Evolutionary conservation across 352 stramenopile genomes (phyloP).

Genomic region (Sclerospora graminicola): DNA sequence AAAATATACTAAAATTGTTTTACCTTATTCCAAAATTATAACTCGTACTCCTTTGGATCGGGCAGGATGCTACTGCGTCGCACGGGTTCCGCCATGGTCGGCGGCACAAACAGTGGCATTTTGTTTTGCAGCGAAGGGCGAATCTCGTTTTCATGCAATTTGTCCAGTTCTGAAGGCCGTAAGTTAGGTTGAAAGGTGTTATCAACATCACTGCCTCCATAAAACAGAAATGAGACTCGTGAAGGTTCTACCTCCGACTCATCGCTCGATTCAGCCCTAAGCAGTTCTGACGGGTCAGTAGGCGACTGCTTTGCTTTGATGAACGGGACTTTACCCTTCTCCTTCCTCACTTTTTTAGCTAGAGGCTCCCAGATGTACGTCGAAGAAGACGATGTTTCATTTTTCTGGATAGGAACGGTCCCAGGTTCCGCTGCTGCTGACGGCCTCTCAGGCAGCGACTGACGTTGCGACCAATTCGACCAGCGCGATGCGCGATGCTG

Average conservation of each 20-base stretch:
- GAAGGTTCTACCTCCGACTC: constrained; percentile 13
- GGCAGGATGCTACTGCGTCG: constrained; percentile 34
- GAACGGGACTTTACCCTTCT: constrained; percentile 7
- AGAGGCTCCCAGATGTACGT: constrained; percentile 5
- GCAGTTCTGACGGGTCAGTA: constrained; percentile 19
- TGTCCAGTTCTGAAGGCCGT: constrained; percentile 20
- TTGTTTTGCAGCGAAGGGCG: constrained; percentile 42
- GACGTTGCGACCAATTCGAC: constrained; percentile 21
- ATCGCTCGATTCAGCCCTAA: constrained; percentile 19
- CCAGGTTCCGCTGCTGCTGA: constrained; percentile 4
- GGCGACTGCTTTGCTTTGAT: constrained; percentile 14
- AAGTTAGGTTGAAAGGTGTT: constrained; percentile 38
- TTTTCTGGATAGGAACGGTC: constrained; percentile 9
- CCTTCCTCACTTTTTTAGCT: constrained; percentile 16
- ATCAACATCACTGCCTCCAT: constrained; percentile 41
- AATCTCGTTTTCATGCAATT: constrained; percentile 41
- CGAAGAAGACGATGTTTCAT: constrained; percentile 4
- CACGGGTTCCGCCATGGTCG: constrained; percentile 27
- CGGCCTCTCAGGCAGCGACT: constrained; percentile 14
- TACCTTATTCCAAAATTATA: constrained; percentile 16
- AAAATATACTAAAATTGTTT: background rate
- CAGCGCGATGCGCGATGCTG: constrained; percentile 23
- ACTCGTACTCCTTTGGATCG: constrained; percentile 48
- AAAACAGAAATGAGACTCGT: constrained; percentile 46
- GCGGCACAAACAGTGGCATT: constrained; percentile 61